phyloP scores from a whole-genome alignment of 305 asterid species.

The Monarda citriodora region DNA sequence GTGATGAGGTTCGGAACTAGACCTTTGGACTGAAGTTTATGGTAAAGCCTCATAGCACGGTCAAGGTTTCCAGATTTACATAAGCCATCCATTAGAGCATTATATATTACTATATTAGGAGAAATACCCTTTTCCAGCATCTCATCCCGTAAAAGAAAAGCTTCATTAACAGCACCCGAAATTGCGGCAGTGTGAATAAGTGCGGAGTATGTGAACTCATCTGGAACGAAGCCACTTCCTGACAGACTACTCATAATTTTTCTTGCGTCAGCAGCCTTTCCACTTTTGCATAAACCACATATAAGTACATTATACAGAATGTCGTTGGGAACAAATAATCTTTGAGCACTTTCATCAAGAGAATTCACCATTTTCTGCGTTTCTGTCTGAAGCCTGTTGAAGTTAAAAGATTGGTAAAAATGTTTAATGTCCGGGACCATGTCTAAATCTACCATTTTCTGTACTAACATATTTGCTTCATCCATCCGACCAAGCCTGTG shows the following conservation, averaged over 20 bases:
- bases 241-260: slow-evolving; percentile 45
- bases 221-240: slow-evolving; percentile 68
- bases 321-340: slow-evolving; percentile 46
- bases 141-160: slow-evolving; percentile 81
- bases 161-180: slow-evolving; percentile 72
- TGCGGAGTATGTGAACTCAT: slow-evolving; percentile 81
- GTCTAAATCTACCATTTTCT: slow-evolving; percentile 60
- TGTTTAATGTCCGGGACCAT: slow-evolving; percentile 45
- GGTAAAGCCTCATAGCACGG: slow-evolving; percentile 75
- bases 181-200: slow-evolving; percentile 64
- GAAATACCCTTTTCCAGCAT: slow-evolving; percentile 73
- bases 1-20: slow-evolving; percentile 57
- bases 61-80: slow-evolving; percentile 78
- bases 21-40: slow-evolving; percentile 62
- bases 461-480: slow-evolving; percentile 67
- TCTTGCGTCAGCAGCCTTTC: slow-evolving; percentile 74
- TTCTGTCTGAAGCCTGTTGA: slow-evolving; percentile 33
- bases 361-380: slow-evolving; percentile 46
- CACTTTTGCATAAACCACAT: slow-evolving; percentile 71
- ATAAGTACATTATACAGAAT: slow-evolving; percentile 76
- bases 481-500: slow-evolving; percentile 61
- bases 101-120: slow-evolving; percentile 80
- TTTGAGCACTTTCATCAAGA: slow-evolving; percentile 48
- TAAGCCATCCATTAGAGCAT: slow-evolving; percentile 80
- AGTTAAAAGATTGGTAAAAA: slow-evolving; percentile 37